Conservation (phyloP, 23 red algal species). For the Gracilaria gracilis region DNA sequence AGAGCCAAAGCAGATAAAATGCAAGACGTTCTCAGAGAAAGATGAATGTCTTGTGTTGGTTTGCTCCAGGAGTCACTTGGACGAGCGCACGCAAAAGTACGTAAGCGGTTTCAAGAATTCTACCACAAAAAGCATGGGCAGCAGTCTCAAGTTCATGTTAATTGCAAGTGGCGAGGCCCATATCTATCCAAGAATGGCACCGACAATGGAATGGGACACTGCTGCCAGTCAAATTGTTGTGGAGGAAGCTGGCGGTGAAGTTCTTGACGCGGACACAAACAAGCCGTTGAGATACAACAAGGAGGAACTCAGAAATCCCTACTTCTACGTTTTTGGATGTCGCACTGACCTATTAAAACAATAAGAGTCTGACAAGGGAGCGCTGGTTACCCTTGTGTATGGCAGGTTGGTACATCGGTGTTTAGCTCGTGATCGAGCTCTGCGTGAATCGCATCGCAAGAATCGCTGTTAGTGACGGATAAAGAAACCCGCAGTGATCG, state of each 20-base stretch:
- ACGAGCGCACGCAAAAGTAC: slow-evolving; percentile 70
- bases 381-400: neutral
- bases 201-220: slow-evolving; percentile 94
- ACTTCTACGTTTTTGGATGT: slow-evolving; percentile 72
- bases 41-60: slow-evolving; percentile 75
- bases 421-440: neutral
- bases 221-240: slow-evolving; percentile 85
- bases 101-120: slow-evolving; percentile 59
- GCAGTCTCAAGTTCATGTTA: slow-evolving; percentile 84
- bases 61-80: slow-evolving; percentile 68
- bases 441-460: neutral
- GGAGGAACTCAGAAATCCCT: slow-evolving; percentile 78
- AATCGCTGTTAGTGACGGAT: neutral
- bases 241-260: slow-evolving; percentile 77
- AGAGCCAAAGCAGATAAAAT: slow-evolving; percentile 41
- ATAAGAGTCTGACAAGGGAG: neutral
- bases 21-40: slow-evolving; percentile 43
- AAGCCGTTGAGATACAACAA: slow-evolving; percentile 87
- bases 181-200: slow-evolving; percentile 85
- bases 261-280: slow-evolving; percentile 62
- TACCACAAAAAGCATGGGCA: slow-evolving; percentile 79
- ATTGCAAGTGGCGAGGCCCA: slow-evolving; percentile 76
- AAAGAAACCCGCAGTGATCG: neutral
- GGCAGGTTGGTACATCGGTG: neutral
- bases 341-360: neutral